Base-by-base conservation (phyloP, 768 basidiomycete species). In the Lactarius quietus region DNA sequence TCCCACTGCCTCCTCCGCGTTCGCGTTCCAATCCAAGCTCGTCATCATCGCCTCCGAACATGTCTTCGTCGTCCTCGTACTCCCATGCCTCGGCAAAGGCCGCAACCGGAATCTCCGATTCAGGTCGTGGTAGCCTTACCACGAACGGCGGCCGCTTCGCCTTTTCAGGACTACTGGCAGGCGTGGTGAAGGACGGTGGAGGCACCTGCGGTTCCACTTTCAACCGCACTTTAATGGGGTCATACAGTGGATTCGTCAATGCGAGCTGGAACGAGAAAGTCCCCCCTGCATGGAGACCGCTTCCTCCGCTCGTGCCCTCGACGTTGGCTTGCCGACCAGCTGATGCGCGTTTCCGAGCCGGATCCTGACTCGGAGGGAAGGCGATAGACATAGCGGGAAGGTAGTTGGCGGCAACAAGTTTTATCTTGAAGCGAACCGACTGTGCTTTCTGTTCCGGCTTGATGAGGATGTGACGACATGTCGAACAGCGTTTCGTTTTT, bases 51-150 rank as follows among this genome's bases (percentile, higher is more conserved):
- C 80, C 78, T 41, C 83, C 85, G 70, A 89, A 88, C 90, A 92
- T 91, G 52, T 82, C 83, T 54, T 93, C 94, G 64, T 96, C 94
- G 64, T 95, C 95, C 61, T 97, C 96, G 67, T 95, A 97, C 75
- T 98, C 95, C 96, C 96, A 98, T 38, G 93, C 93, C 74, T 98
- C 97, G 20, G 93, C 93, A 72, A 90, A 95, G 3, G 96, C 92
- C 17, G 90, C 87, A 55, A 98, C 85, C 6, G 90, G 80, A 73
- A 99, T 96, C 10, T 87, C 77, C 0, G 84, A 78, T 14, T 86
- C 48, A 2, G 48, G 26, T 12, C 48, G 86, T 0, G 93, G 95
- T 3, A 98, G 78, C 12, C 88, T 87, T 6, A 96, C 81, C 1
- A 87, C 89, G 72, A 92, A 96, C 2, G 90, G 88, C 51, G 88